A percentile compares a stretch with the other conserved stretches of the same genome.
These are phyloP conservation scores for Serendipita vermifera DNA, from an alignment of 768 basidiomycete species.

Conservation along the genomic window DNA sequence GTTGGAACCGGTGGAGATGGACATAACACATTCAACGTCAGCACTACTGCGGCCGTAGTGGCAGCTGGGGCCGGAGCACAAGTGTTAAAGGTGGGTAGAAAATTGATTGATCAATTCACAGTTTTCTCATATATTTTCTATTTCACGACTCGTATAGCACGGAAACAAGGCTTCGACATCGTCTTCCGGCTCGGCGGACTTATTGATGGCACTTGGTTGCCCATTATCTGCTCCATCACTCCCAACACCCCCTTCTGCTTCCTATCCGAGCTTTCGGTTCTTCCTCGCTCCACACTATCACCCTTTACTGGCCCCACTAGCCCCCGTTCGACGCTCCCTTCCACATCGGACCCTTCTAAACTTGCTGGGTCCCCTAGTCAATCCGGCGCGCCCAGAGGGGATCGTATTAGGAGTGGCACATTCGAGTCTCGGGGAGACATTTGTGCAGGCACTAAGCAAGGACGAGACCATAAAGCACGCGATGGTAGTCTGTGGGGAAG, in stretches of 20 bases:
- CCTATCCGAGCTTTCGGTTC: conserved; percentile 69
- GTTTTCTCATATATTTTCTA: background rate
- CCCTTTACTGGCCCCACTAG: conserved; percentile 66
- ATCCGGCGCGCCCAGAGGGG: conserved; percentile 71
- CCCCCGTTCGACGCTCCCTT: conserved; percentile 70
- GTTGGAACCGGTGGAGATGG: conserved; percentile 95
- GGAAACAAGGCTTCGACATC: conserved; percentile 87
- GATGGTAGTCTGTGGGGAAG: conserved; percentile 85
- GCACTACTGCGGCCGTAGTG: conserved; percentile 85
- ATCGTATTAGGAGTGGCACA: conserved; percentile 90
- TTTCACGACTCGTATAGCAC: conserved; percentile 41
- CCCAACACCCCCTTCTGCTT: conserved; percentile 31
- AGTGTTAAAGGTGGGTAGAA: conserved; percentile 65
- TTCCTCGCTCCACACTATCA: conserved; percentile 92
- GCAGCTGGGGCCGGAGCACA: conserved; percentile 90
- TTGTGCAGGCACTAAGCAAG: conserved; percentile 51
- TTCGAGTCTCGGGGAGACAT: conserved; percentile 63
- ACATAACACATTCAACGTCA: conserved; percentile 92
- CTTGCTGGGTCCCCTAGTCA: conserved; percentile 84
- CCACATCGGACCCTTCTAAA: conserved; percentile 98
- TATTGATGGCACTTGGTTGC: conserved; percentile 74
- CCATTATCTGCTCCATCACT: conserved; percentile 33
- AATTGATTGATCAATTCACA: background rate
- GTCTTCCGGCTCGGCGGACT: conserved; percentile 85
- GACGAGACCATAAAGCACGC: conserved; percentile 70